Conservation (phyloP, 2,329 filamentous ascomycete species). For the Ceratocystis harringtonii region DNA sequence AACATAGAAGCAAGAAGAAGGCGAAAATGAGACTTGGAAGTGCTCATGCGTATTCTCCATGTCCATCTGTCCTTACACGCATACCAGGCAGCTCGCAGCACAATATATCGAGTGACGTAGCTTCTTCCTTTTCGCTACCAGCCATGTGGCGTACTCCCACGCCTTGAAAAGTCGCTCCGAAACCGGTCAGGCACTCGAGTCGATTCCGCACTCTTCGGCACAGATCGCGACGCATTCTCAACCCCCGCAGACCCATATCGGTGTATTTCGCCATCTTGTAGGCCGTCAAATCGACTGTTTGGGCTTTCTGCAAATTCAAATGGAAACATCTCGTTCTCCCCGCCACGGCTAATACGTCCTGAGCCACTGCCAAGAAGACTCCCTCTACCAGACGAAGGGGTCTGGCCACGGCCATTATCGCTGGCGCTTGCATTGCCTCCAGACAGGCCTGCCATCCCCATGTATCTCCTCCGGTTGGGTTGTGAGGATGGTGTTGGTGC, state of each 20-base stretch:
- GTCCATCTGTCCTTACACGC: background rate
- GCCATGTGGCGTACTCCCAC: conserved; percentile 2
- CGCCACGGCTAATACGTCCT: conserved; percentile 11
- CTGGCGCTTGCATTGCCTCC: conserved; percentile 16
- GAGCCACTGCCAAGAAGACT: conserved; percentile 25
- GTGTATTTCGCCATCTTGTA: conserved; percentile 36
- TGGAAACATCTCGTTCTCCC: conserved; percentile 13
- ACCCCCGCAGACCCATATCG: conserved; percentile 24
- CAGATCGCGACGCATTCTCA: conserved; percentile 18
- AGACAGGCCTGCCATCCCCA: conserved; percentile 25
- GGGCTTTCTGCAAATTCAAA: conserved; percentile 23
- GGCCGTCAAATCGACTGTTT: conserved; percentile 40
- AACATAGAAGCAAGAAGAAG: background rate
- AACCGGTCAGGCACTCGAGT: background rate
- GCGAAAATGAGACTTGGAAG: too few relatives aligned
- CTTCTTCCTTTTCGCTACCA: background rate
- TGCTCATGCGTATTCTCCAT: background rate
- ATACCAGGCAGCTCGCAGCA: background rate
- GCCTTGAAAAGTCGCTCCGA: background rate
- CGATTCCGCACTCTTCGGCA: background rate
- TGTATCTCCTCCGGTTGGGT: conserved; percentile 33
- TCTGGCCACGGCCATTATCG: conserved; percentile 26
- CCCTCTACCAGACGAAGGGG: conserved; percentile 32
- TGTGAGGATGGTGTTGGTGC: conserved; percentile 30
- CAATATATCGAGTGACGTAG: too few relatives aligned